Evolutionary conservation across 179 eudicot species (phyloP), one percentile per base, ranked within the genome.

Genomic region (Silene vulgaris): DNA sequence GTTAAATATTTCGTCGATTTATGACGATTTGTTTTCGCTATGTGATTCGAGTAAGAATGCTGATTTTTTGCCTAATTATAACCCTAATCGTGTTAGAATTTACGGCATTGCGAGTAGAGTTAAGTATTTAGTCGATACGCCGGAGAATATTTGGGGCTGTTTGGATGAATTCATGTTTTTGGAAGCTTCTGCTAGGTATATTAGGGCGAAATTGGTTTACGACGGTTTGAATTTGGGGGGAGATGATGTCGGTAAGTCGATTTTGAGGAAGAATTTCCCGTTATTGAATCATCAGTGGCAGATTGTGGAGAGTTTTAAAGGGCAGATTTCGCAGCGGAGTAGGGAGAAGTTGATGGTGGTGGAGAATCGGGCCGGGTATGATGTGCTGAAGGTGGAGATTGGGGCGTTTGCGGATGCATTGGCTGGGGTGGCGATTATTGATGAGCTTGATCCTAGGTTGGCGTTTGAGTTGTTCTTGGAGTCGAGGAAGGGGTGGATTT

Each of bases 61-160:
- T 29, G 63, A 80, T 64, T 72, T 74, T 28, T 64, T 61, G 60
- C 68, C 72, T 0, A 83, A 61, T 54, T 81, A 11, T 69, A 84
- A 76, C 78, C 87, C 87, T 48, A 82, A 62, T 26, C 76, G 92
- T 29, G 78, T 83, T 50, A 84, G 80, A 45, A 80, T 80, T 0
- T 92, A 91, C 66, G 95, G 90, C 71, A 87, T 92, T 75, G 99
- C 91, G 0, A 88, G 91, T 76, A 78, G 99, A 71, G 96, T 95
- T 26, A 95, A 95, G 93, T 95, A 95, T 78, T 82, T 95, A 71
- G 97, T 95, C 17, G 99, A 95, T 76, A 95, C 99, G 17, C 97
- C 99, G 1, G 99, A 95, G 79, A 92, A 86, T 78, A 95, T 95
- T 30, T 95, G 97, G 99, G 97, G 99, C 0, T 88, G 97, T 76